Percentiles rank a stretch among this genome's conserved stretches.
phyloP scores from a whole-genome alignment of 805 yeast genomes.

The Yamadazyma ubonensis region DNA sequence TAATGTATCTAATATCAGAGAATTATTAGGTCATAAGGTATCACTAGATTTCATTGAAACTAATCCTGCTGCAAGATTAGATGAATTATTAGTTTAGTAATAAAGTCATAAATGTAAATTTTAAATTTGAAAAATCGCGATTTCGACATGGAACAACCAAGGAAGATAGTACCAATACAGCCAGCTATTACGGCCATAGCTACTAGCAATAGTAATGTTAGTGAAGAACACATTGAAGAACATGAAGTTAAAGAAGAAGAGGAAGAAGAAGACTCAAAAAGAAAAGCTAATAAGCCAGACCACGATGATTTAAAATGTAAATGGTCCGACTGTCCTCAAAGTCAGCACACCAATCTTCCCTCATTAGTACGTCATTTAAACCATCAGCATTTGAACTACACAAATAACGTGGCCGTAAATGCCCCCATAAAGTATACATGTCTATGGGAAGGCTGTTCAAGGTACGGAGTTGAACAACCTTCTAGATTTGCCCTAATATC shows the following conservation, averaged over 20 bases:
- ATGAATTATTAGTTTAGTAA: slow-evolving; percentile 44
- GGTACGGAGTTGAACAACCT: slow-evolving; percentile 51
- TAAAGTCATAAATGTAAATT: background rate
- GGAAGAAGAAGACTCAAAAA: slow-evolving; percentile 7
- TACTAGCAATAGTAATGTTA: too few species aligned
- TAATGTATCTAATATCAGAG: slow-evolving; percentile 93
- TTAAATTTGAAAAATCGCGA: background rate
- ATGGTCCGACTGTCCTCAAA: slow-evolving; percentile 31
- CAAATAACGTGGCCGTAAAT: slow-evolving; percentile 1
- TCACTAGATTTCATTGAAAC: slow-evolving; percentile 89
- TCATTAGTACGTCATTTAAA: slow-evolving; percentile 33
- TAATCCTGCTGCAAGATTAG: slow-evolving; percentile 97
- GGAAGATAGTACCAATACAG: background rate
- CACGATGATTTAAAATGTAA: slow-evolving; percentile 21
- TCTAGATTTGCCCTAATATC: slow-evolving; percentile 58
- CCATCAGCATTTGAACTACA: slow-evolving; percentile 21
- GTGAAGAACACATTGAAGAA: slow-evolving; percentile 1
- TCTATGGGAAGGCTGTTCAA: slow-evolving; percentile 59
- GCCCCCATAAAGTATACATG: slow-evolving; percentile 44
- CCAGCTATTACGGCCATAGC: background rate
- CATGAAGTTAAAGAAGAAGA: slow-evolving; percentile 4
- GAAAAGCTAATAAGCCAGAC: slow-evolving; percentile 2
- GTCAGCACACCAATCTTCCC: slow-evolving; percentile 21
- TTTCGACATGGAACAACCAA: slow-evolving; percentile 1
- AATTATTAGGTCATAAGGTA: slow-evolving; percentile 95